Base-by-base conservation (phyloP, 1,139 yeast species). In the Taiozyma sp. region DNA sequence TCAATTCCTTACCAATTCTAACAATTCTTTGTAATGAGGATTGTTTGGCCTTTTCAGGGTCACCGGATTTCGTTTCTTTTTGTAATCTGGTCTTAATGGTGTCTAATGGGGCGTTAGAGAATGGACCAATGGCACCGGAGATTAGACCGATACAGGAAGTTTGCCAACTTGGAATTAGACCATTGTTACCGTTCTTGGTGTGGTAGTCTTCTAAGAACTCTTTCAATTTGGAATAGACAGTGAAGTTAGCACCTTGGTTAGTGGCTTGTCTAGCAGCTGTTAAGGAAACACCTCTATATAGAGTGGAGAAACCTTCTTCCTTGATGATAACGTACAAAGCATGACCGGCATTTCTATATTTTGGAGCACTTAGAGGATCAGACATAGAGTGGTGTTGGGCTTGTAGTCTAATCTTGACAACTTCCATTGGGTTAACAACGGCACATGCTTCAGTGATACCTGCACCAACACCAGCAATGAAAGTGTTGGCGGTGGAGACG, bases 251-350 rank as follows among this genome's bases (percentile, higher is more conserved):
- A 75, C 98, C 99, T 72, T 93, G 99, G 76, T 93, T 93, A 54
- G 96, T 86, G 37, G 98, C 98, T 71, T 93, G 99, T 74, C 99
- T 85, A 26, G 96, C 96, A 46, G 97, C 97, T 35, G 99, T 93
- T 64, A 93, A 80, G 3, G 95, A 81, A 42, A 93, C 98, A 68
- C 99, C 99, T 68, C 97, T 80, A 76, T 93, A 93, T 55, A 93
- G 74, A 14, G 97, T 88, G 49, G 80, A 77, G 63, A 88, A 75
- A 46, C 99, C 99, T 74, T 93, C 99, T 71, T 91, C 97, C 63
- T 80, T 85, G 57, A 86, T 80, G 62, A 93, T 88, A 44, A 90
- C 75, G 66, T 84, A 85, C 42, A 89, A 84, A 49, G 96, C 95
- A 70, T 93, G 99, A 29, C 90, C 86, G 30, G 98, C 98, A 67